Base-by-base conservation (phyloP, 2,329 filamentous ascomycete species). In the Trichoderma asperellum region DNA sequence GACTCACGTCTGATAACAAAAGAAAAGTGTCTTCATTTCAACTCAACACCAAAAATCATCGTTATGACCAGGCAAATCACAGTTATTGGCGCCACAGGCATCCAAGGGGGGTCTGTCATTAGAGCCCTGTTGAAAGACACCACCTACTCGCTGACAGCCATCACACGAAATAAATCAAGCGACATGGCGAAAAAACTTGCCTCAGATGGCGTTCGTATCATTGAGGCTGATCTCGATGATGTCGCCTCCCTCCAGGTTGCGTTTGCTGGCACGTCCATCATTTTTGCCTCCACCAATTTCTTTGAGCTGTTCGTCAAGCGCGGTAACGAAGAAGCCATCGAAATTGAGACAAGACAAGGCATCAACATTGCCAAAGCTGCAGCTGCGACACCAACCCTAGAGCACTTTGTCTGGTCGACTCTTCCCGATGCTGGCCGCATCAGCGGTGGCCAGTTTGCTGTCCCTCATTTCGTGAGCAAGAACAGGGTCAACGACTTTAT, bases 371-470 rank as follows among this genome's bases (percentile, higher is more conserved):
- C 60, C 14, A n/a, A 53, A 27, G 60, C 60, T 27, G 47, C 43
- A 1, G 43, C 16, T 7, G 60, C 47, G 7, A 63, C 32, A 24
- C n/a, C 43, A 1, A 53, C 60, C 5, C 43, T 63, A 0, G 60
- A 63, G n/a, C 60, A 63, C 18, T 63, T 27, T 24, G 37, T 64
- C 8, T 64, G 61, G 61, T 55, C 47, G 29, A 55, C 49, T 29
- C 61, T 64, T 14, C 34, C 61, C 24, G 35, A 52, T n/a, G 2
- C 34, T 5, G 6, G 2, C 4, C 11, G 11, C 4, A 12, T 40
- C 4, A 64, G 21, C 21, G 21, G 27, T 4, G 34, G 34, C 1
- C 34, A n/a, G 21, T n/a, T n/a, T 5, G 27, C n/a, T 18, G n/a
- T 55, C 5, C 61, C 61, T 4, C 47, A 64, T 21, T 64, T 12